These are phyloP conservation scores for Globisporangium viniferum DNA, from an alignment of 352 stramenopile species.

Conservation along the genomic window DNA sequence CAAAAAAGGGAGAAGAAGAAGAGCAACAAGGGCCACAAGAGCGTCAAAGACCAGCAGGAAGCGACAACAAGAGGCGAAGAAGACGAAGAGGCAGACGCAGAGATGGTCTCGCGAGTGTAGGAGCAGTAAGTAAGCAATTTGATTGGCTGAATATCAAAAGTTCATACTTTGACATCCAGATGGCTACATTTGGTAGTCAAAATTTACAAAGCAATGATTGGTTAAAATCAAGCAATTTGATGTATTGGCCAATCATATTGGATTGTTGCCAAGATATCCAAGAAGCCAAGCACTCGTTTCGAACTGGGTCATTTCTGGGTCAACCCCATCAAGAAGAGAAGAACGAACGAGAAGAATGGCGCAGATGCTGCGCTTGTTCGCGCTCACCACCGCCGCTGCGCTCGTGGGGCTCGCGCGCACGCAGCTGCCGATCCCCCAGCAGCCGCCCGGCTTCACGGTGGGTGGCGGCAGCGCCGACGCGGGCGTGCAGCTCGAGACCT, in stretches of 20 bases:
- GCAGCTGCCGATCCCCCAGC: conserved; percentile 58
- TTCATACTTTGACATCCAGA: not conserved
- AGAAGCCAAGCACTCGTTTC: not conserved
- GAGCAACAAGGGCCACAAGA: not conserved
- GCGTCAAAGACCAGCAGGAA: conserved; percentile 10
- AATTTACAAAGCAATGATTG: not conserved
- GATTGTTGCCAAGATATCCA: not conserved
- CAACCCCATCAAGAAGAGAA: not conserved
- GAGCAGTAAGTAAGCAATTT: not conserved
- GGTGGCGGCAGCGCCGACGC: conserved; percentile 46
- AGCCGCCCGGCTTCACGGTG: conserved; percentile 61
- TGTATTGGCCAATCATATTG: not conserved
- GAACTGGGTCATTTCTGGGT: conserved; percentile 6
- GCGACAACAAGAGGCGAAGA: conserved; percentile 5
- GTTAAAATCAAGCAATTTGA: not conserved
- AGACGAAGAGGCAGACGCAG: not conserved
- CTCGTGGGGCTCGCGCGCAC: conserved; percentile 15
- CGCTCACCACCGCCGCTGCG: conserved; percentile 1
- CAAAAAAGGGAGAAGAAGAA: not conserved
- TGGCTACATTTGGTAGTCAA: conserved; percentile 7
- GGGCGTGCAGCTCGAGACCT: conserved; percentile 78
- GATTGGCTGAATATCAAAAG: too few species aligned
- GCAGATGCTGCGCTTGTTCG: conserved; percentile 19
- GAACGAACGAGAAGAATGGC: not conserved
- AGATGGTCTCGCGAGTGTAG: conserved; percentile 5